Percentiles rank a stretch among this genome's conserved stretches.
These are phyloP conservation scores for Hydnomerulius pinastri DNA, from an alignment of 768 basidiomycete genomes.

Conservation along the genomic window DNA sequence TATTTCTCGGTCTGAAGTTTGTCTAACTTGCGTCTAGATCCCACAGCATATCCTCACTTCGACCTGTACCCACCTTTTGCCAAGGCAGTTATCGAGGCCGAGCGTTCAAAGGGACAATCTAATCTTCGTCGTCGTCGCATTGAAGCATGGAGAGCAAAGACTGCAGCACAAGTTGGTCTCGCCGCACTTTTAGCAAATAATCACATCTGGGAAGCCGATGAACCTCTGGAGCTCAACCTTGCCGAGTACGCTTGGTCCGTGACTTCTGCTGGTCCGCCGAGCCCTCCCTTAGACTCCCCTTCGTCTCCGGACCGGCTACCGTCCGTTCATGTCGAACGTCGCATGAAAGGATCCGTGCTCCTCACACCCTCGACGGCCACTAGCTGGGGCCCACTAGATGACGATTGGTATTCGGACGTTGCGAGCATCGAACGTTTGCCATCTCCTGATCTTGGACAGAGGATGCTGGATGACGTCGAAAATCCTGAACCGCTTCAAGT, in stretches of 20 bases:
- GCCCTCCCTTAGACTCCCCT: conserved; percentile 42
- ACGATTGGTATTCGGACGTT: conserved; percentile 36
- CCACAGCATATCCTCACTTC: conserved; percentile 23
- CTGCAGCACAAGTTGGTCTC: conserved; percentile 23
- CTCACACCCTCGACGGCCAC: conserved; percentile 47
- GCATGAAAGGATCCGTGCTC: conserved; percentile 56
- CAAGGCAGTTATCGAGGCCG: neutral
- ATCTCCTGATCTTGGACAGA: conserved; percentile 59
- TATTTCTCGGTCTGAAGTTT: neutral
- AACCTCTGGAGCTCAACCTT: conserved; percentile 51
- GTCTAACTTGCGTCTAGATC: conserved; percentile 21
- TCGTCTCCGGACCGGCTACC: conserved; percentile 40
- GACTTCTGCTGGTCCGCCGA: conserved; percentile 65
- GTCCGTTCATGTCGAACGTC: conserved; percentile 59
- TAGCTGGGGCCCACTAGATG: conserved; percentile 57
- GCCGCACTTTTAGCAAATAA: conserved; percentile 17
- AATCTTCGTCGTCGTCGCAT: conserved; percentile 13
- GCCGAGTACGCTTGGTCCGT: conserved; percentile 73
- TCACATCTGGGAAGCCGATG: conserved; percentile 22
- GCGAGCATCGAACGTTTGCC: conserved; percentile 42
- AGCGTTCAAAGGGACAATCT: conserved; percentile 1
- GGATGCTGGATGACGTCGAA: conserved; percentile 57
- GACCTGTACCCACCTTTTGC: conserved; percentile 18
- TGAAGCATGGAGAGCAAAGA: conserved; percentile 18
- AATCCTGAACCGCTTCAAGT: conserved; percentile 26